These are phyloP conservation scores for Arbutus unedo DNA, from an alignment of 148 eudicot species.

Conservation along the genomic window DNA sequence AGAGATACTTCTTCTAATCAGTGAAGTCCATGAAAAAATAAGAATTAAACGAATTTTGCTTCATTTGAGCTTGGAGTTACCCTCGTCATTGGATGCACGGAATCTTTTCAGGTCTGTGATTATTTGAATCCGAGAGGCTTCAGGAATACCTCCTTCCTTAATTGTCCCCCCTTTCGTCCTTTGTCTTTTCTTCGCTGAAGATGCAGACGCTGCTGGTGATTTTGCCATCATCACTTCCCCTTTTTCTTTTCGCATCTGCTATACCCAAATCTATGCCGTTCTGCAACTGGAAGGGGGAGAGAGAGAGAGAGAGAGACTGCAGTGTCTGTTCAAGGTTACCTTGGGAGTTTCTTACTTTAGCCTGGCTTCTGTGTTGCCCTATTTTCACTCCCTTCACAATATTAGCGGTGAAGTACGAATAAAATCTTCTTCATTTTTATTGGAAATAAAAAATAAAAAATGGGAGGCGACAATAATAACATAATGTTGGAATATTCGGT, in stretches of 20 bases:
- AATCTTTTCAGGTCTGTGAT: conserved; percentile 1
- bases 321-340: background rate
- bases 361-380: background rate
- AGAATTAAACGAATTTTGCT: background rate
- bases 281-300: background rate
- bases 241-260: background rate
- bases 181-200: conserved; percentile 6
- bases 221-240: background rate
- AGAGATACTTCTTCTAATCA: background rate
- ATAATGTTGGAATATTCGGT: too few relatives aligned
- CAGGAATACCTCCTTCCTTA: background rate
- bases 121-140: conserved; percentile 17
- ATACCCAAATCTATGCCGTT: background rate
- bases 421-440: background rate
- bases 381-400: background rate
- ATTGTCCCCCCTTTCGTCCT: background rate
- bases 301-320: background rate
- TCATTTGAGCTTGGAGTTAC: background rate
- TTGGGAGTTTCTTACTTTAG: background rate
- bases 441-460: too few relatives aligned
- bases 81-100: background rate
- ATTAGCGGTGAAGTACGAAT: background rate
- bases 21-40: background rate
- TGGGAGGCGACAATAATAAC: too few relatives aligned
- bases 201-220: background rate